phyloP scores from a whole-genome alignment of 345 rosid species.

The Euphorbia tirucalli region DNA sequence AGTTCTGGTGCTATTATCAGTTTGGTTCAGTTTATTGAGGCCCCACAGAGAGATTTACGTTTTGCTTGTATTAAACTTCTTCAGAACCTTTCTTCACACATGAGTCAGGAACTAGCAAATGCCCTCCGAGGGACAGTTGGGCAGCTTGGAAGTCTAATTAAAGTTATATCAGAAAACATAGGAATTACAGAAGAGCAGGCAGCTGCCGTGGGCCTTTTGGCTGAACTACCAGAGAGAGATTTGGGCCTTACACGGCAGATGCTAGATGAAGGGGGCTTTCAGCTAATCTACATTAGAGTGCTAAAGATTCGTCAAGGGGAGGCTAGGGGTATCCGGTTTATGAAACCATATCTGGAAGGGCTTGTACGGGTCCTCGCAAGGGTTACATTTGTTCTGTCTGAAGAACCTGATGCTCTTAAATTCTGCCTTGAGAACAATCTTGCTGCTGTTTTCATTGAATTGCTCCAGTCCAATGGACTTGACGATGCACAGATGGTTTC shows the following conservation, averaged over 20 bases:
- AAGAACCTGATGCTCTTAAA: conserved; percentile 56
- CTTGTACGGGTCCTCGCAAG: conserved; percentile 73
- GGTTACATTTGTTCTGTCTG: conserved; percentile 69
- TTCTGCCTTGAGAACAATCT: conserved; percentile 69
- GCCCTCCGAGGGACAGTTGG: conserved; percentile 74
- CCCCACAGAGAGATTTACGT: conserved; percentile 73
- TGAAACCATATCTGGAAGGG: conserved; percentile 76
- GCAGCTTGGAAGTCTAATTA: conserved; percentile 72
- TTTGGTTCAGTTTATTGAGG: conserved; percentile 95
- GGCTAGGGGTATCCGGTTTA: conserved; percentile 63
- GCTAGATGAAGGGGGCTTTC: conserved; percentile 75
- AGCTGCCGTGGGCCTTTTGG: conserved; percentile 82
- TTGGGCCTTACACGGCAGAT: conserved; percentile 79
- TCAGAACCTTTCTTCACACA: conserved; percentile 71
- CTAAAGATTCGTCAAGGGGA: conserved; percentile 66
- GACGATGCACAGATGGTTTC: conserved; percentile 79
- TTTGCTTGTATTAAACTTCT: conserved; percentile 81
- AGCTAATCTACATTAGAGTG: conserved; percentile 51
- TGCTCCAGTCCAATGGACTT: conserved; percentile 69
- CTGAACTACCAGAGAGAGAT: conserved; percentile 96
- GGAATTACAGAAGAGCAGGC: conserved; percentile 89
- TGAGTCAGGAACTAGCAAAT: conserved; percentile 85
- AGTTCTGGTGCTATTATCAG: conserved; percentile 90
- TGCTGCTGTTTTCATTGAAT: conserved; percentile 60
- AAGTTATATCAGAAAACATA: conserved; percentile 61